Base-by-base conservation (phyloP, 148 eudicot species). In the Heliosperma pusillum region DNA sequence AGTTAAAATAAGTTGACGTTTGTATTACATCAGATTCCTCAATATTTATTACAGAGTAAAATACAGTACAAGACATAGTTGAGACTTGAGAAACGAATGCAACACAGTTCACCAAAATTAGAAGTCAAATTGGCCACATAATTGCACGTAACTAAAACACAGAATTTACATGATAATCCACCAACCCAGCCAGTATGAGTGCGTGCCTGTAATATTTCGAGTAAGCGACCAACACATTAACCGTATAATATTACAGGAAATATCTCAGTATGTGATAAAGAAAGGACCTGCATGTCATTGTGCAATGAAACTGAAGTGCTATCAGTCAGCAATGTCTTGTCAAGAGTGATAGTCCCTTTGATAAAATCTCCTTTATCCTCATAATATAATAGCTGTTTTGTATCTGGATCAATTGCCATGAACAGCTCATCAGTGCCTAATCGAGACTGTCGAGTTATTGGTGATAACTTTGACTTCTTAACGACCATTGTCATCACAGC, bases 401-500 rank as follows among this genome's bases (percentile, higher is more conserved):
- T 84, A 70, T 85, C 88, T 26, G 97, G 98, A 81, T 91, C 88
- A 76, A 89, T 86, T 66, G 89, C 98, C 90, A 94, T 84, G 80
- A 94, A 87, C 77, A 94, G 84, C 80, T 94, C 98, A 75, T 94
- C 97, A 47, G 96, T 91, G 70, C 98, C 98, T 77, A 94, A 93
- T 74, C 98, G 89, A 67, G 98, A 91, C 75, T 88, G 97, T 72
- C 73, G 85, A 63, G 96, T 90, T 25, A 90, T 70, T 55, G 85
- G 76, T 50, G 96, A 91, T 66, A 89, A 90, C 86, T 92, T 94
- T 53, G 98, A 94, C 82, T 85, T 84, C 78, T 86, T 88, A 12
- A 94, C 70, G 44, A 94, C 90, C 93, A 91, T 94, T 36, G 98
- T 94, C 98, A 94, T 94, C 53, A 94, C 95, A 63, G 97, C 97